Evolutionary conservation across 352 stramenopile genomes (phyloP).

Genomic region (Phytophthora cajani): DNA sequence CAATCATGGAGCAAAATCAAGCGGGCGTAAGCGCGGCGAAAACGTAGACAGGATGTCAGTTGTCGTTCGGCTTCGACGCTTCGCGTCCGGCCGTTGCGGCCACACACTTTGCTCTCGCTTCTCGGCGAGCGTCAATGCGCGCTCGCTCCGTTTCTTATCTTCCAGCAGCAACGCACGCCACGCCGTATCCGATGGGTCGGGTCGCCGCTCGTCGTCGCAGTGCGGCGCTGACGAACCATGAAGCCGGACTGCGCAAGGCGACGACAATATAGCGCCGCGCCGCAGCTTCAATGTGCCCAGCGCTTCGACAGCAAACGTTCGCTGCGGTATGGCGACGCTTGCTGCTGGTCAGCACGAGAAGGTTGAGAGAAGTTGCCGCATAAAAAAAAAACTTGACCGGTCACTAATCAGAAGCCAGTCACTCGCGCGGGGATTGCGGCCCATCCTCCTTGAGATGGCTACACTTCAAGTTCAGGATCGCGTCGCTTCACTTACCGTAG

Average conservation of each 20-base stretch:
- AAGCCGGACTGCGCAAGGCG: conserved; percentile 21
- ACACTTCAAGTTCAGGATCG: conserved; percentile 21
- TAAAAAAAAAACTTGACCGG: conserved; percentile 10
- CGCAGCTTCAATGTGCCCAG: conserved; percentile 15
- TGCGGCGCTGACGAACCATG: conserved; percentile 15
- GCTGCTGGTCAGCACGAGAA: not conserved
- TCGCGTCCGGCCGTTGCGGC: not conserved
- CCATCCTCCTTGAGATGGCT: conserved; percentile 18
- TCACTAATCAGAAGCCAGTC: conserved; percentile 18
- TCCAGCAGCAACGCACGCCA: conserved; percentile 18
- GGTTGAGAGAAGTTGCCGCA: not conserved
- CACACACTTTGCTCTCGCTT: conserved; percentile 1
- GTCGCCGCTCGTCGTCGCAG: conserved; percentile 7
- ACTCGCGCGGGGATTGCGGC: conserved; percentile 9
- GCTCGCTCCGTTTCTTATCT: not conserved
- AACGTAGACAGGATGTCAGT: conserved; percentile 8
- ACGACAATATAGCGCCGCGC: conserved; percentile 15
- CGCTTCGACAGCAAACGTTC: too few species aligned
- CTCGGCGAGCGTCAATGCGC: not conserved
- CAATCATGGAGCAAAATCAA: conserved; percentile 19
- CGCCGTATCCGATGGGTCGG: not conserved
- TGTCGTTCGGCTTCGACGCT: not conserved
- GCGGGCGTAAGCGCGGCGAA: conserved; percentile 6
- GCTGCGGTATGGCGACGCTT: not conserved
- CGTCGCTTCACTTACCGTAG: conserved; percentile 21